Conservation (phyloP, 2,329 filamentous ascomycete species). For the Cytospora piceicola region DNA sequence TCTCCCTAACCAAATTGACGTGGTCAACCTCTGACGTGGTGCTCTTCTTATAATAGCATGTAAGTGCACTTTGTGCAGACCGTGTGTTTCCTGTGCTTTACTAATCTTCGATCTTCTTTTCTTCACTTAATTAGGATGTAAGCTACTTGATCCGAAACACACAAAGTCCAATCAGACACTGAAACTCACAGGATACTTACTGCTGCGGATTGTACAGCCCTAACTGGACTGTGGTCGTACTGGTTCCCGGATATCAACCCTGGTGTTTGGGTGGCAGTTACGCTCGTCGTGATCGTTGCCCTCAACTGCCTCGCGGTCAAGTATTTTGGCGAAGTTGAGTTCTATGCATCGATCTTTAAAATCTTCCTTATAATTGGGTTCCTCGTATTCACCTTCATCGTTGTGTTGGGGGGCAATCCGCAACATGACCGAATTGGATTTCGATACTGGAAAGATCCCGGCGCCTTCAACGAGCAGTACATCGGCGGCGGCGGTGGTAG, state of each 20-base stretch:
- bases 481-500: conserved; percentile 43
- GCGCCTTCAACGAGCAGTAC: conserved; percentile 49
- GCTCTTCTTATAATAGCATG: too few species aligned
- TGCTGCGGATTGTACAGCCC: conserved; percentile 5
- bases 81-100: too few species aligned
- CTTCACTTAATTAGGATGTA: too few species aligned
- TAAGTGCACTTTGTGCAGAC: too few species aligned
- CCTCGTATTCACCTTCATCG: conserved; percentile 18
- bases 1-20: neutral
- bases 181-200: conserved; percentile 7
- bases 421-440: conserved; percentile 42
- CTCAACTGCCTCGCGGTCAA: conserved; percentile 30
- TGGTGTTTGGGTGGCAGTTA: conserved; percentile 33
- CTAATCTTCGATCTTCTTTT: too few species aligned
- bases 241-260: conserved; percentile 15
- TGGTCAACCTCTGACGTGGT: neutral
- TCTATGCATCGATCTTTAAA: conserved; percentile 20
- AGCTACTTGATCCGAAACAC: too few species aligned
- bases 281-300: conserved; percentile 30
- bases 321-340: conserved; percentile 21
- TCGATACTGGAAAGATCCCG: conserved; percentile 49
- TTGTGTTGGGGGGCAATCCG: conserved; percentile 22
- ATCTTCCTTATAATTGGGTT: conserved; percentile 23
- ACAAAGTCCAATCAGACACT: neutral
- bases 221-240: conserved; percentile 6